A percentile compares a stretch with the other conserved stretches of the same genome.
These are phyloP conservation scores for Colletotrichum sp. DNA, from an alignment of 2,329 filamentous ascomycete species.

Conservation along the genomic window DNA sequence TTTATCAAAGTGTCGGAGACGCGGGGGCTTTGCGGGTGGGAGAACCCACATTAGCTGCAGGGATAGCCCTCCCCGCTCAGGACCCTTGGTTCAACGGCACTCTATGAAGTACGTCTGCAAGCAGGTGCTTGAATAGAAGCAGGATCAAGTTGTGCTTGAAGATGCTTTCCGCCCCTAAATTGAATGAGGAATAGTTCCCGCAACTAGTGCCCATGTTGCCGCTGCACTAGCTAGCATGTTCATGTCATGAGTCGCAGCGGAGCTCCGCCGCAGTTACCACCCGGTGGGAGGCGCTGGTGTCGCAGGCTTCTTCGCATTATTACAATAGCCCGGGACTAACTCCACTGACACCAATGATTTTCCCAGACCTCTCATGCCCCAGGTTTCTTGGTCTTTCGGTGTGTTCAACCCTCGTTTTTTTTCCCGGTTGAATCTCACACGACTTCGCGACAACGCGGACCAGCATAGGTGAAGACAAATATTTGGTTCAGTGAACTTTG, in stretches of 20 bases:
- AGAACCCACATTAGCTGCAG: not conserved
- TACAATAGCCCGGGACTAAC: not conserved
- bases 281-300: not conserved
- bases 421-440: not conserved
- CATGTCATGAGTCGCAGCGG: not conserved
- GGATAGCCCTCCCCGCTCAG: not conserved
- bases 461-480: not conserved
- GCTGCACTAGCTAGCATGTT: not conserved
- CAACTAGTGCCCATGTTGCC: not conserved
- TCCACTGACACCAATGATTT: not conserved
- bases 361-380: not conserved
- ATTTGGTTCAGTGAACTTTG: not conserved
- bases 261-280: not conserved
- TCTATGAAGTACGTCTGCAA: not conserved
- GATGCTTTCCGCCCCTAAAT: not conserved
- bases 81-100: not conserved
- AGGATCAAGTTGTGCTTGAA: accelerated
- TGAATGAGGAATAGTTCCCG: not conserved
- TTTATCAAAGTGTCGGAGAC: not conserved
- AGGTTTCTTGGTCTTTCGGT: not conserved
- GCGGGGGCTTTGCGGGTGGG: not conserved
- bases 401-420: not conserved
- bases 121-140: accelerated
- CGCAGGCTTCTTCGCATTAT: not conserved
- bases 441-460: accelerated